Percentiles rank a stretch among this genome's conserved stretches.
Conservation (phyloP, 2,329 filamentous ascomycete genomes). For the Fusarium ambrosium region DNA sequence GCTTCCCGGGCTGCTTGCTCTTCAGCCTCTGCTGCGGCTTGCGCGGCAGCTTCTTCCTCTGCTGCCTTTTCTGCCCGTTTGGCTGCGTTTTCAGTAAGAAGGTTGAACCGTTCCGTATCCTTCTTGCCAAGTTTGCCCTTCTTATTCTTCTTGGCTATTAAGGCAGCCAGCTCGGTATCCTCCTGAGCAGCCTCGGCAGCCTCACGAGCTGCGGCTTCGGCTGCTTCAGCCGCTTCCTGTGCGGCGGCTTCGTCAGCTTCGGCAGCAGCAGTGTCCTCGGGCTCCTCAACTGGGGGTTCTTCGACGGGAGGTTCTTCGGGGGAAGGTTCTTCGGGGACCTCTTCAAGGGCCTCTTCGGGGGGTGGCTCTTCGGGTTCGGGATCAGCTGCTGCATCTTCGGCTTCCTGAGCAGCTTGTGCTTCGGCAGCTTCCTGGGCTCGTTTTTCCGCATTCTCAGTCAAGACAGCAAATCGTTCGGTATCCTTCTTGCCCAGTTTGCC, state of each 20-base stretch:
- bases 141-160: constrained; percentile 63
- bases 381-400: constrained; percentile 20
- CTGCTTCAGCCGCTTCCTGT: constrained; percentile 12
- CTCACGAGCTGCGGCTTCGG: constrained; percentile 15
- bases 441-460: constrained; percentile 28
- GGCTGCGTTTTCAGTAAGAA: constrained; percentile 51
- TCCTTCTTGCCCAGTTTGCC: constrained; percentile 35
- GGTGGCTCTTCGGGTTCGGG: constrained; percentile 30
- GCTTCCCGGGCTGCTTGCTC: constrained; percentile 26
- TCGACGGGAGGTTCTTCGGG: constrained; percentile 16
- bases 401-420: constrained; percentile 46
- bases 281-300: constrained; percentile 15
- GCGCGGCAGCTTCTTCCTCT: constrained; percentile 36
- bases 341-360: constrained; percentile 24
- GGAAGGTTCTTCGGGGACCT: not conserved
- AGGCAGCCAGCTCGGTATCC: constrained; percentile 52
- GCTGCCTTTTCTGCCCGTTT: constrained; percentile 44
- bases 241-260: constrained; percentile 24
- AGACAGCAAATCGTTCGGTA: constrained; percentile 30
- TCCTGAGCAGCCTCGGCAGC: constrained; percentile 46
- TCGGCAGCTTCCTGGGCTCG: constrained; percentile 35
- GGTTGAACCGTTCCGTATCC: constrained; percentile 59
- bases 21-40: constrained; percentile 32
- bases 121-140: constrained; percentile 57
- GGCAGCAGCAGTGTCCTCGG: constrained; percentile 14